Evolutionary conservation across 2,329 filamentous ascomycete species (phyloP), one percentile per base, ranked within the genome.

Genomic region (Blastomyces parvus): DNA sequence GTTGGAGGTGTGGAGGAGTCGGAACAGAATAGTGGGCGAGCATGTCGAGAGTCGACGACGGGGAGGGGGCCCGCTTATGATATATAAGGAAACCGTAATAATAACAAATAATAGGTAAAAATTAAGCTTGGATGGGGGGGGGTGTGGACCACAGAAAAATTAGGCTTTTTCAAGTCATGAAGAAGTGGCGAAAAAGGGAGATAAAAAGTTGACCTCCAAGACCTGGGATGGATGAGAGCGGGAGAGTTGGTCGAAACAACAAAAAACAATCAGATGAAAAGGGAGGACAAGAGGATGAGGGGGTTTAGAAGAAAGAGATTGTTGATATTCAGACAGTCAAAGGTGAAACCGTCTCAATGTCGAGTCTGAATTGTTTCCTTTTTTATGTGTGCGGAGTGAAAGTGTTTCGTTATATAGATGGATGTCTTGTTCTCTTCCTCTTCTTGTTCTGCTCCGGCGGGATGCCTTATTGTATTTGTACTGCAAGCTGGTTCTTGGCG

Each of bases 21-120:
- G 57, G 56, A 30, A 46, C 6, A 17, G 59, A 44, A 60, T 60
- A 53, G 46, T 61, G 59, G 59, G 59, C 44, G 46, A 61, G 59
- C 59, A 61, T 61, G 46, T 38, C 36, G 59, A 50, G 46, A 27
- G 14, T 11, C 27, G 30, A 52, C 19, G 25, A 53, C 30, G 44
- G n/a, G 56, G 52, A 13, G 33, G 3, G 40, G 25, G 57, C 57
- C 57, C 57, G 57, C 57, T 59, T 57, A 30, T 40, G 13, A 25
- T 59, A 59, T 59, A 59, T 59, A 33, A 33, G 33, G 46, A 59
- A 13, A 42, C 22, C 17, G 19, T 25, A 30, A 52, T 33, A 17
- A 53, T 53, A 53, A 17, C 17, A 19, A 33, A 33, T 53, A 53
- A 33, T 33, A 33, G 30, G 22, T 25, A 52, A 27, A 52, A n/a